Evolutionary conservation across 768 basidiomycete genomes (phyloP).

Genomic region (Lentinula guzmanii): DNA sequence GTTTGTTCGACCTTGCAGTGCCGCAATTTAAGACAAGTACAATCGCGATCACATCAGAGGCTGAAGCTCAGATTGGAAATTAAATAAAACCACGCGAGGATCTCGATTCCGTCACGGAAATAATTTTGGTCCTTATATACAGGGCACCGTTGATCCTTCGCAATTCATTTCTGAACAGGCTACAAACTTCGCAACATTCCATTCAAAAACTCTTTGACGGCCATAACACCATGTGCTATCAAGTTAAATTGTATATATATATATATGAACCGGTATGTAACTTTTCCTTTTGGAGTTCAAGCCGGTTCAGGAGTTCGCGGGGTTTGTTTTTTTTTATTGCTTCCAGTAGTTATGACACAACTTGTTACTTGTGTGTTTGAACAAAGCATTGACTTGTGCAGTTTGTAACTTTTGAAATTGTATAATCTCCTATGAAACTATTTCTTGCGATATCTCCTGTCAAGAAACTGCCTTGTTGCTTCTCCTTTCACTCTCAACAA

Average conservation of each 20-base stretch:
- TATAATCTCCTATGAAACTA: too few relatives aligned
- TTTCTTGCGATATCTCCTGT: too few relatives aligned
- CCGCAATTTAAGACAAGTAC: conserved; percentile 51
- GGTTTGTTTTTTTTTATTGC: not conserved
- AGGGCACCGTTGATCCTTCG: not conserved
- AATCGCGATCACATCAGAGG: conserved; percentile 37
- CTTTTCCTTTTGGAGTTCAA: not conserved
- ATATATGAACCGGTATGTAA: not conserved
- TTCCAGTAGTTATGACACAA: not conserved
- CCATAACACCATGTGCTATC: not conserved
- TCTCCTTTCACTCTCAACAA: too few relatives aligned
- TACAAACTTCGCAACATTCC: not conserved
- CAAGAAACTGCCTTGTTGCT: too few relatives aligned
- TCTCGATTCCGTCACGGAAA: not conserved
- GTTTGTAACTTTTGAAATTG: not conserved
- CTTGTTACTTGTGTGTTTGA: not conserved
- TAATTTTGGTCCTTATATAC: not conserved
- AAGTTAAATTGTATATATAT: not conserved
- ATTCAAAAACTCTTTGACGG: not conserved
- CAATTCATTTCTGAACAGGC: not conserved
- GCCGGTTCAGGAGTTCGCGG: not conserved
- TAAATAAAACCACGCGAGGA: not conserved
- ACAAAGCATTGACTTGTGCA: not conserved
- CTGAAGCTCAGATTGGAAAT: conserved; percentile 23
- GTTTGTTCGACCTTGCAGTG: conserved; percentile 21